Conservation (phyloP, 148 eudicot genomes). For the Cornus controversa region DNA sequence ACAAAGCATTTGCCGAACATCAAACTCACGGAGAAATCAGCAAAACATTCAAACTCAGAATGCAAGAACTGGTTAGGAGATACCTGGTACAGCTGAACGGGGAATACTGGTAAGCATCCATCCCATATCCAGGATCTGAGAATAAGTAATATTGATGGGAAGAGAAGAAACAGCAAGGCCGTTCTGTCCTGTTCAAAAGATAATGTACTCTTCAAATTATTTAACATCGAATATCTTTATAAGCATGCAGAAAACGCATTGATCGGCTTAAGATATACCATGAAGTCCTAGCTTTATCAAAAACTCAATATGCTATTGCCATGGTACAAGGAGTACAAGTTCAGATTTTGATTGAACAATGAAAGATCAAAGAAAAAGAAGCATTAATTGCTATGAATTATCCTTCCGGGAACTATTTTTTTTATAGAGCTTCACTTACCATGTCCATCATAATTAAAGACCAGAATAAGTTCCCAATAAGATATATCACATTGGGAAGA, state of each 20-base stretch:
- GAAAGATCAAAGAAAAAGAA: not conserved
- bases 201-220: not conserved
- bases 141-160: conserved; percentile 38
- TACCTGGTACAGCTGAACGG: conserved; percentile 52
- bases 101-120: conserved; percentile 59
- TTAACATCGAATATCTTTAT: not conserved
- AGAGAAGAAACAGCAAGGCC: conserved; percentile 50
- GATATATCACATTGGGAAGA: not conserved
- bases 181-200: conserved; percentile 47
- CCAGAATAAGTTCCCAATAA: not conserved
- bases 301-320: not conserved
- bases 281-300: not conserved
- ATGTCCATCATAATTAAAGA: not conserved
- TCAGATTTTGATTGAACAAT: not conserved
- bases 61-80: conserved; percentile 3
- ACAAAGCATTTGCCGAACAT: conserved; percentile 19
- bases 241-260: not conserved
- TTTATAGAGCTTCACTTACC: not conserved
- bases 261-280: not conserved
- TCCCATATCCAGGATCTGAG: conserved; percentile 45
- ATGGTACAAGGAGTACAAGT: not conserved
- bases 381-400: not conserved
- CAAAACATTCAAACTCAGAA: conserved; percentile 6
- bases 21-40: not conserved
- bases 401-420: not conserved